Percentiles rank a stretch among this genome's conserved stretches.
Evolutionary conservation across 257 asterid species (phyloP).

Genomic region (Lithospermum erythrorhizon): DNA sequence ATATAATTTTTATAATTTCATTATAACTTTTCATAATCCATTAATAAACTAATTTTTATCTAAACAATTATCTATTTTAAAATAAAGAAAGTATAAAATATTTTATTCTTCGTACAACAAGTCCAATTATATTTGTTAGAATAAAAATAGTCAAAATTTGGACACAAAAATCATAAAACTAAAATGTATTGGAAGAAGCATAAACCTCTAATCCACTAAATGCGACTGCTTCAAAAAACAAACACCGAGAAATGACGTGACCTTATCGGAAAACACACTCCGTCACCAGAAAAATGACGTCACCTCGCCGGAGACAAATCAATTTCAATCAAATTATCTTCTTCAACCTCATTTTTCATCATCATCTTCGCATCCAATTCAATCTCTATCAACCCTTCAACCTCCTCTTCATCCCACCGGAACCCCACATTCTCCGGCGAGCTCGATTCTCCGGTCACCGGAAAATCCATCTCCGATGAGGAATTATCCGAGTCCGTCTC

Average conservation of each 20-base stretch:
- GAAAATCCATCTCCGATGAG: slow-evolving; percentile 46
- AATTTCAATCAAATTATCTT: slow-evolving; percentile 78
- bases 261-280: slow-evolving; percentile 13
- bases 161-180: too few relatives aligned
- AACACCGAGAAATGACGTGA: too few relatives aligned
- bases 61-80: too few relatives aligned
- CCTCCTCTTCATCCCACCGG: slow-evolving; percentile 58
- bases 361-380: slow-evolving; percentile 38
- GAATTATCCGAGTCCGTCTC: slow-evolving; percentile 71
- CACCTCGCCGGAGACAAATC: slow-evolving; percentile 40
- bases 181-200: too few relatives aligned
- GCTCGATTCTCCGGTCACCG: slow-evolving; percentile 24
- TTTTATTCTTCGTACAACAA: too few relatives aligned
- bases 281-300: slow-evolving; percentile 10
- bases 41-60: too few relatives aligned
- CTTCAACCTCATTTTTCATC: slow-evolving; percentile 40
- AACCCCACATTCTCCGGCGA: slow-evolving; percentile 32
- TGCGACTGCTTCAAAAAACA: slow-evolving; percentile 18
- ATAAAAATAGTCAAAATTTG: too few relatives aligned
- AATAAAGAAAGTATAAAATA: too few relatives aligned
- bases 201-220: too few relatives aligned
- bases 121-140: too few relatives aligned
- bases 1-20: too few relatives aligned
- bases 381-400: slow-evolving; percentile 71
- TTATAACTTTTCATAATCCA: too few relatives aligned